These are phyloP conservation scores for Trichoderma parareesei DNA, from an alignment of 495 filamentous ascomycete species.

Conservation along the genomic window DNA sequence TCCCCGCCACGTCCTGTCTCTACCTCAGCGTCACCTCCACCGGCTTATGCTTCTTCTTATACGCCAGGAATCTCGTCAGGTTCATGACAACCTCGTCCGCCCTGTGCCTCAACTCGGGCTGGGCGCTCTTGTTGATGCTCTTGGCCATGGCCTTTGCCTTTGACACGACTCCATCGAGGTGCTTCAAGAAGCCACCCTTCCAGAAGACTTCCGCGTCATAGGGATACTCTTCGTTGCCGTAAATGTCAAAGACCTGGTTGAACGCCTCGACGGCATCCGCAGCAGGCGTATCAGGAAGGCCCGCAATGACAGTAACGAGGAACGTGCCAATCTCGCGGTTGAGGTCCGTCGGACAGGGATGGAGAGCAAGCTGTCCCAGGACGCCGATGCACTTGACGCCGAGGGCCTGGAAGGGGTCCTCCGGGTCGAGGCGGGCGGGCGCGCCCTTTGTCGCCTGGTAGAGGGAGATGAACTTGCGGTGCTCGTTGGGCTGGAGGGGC, in stretches of 20 bases:
- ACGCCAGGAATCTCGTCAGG: slow-evolving; percentile 48
- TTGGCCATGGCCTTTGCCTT: slow-evolving; percentile 45
- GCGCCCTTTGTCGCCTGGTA: slow-evolving; percentile 43
- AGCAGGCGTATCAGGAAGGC: slow-evolving; percentile 34
- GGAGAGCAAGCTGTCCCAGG: slow-evolving; percentile 46
- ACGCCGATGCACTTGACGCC: slow-evolving; percentile 55
- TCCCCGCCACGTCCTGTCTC: neutral
- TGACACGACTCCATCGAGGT: slow-evolving; percentile 43
- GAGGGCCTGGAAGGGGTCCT: slow-evolving; percentile 43
- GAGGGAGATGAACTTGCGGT: slow-evolving; percentile 51
- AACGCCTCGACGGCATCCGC: slow-evolving; percentile 49
- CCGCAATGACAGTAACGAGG: slow-evolving; percentile 42
- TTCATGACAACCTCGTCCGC: slow-evolving; percentile 51
- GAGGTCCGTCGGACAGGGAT: slow-evolving; percentile 32
- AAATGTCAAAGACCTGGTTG: slow-evolving; percentile 55
- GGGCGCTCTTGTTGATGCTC: slow-evolving; percentile 46
- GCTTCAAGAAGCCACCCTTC: slow-evolving; percentile 48
- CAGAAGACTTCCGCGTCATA: slow-evolving; percentile 54
- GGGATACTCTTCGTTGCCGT: slow-evolving; percentile 45
- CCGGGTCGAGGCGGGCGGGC: slow-evolving; percentile 16
- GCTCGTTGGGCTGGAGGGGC: slow-evolving; percentile 37
- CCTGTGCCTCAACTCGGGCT: slow-evolving; percentile 40
- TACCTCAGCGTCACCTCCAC: slow-evolving; percentile 13
- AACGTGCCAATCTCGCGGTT: slow-evolving; percentile 54
- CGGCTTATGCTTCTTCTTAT: slow-evolving; percentile 46